Base-by-base conservation (phyloP, 139 green algal genomes). In the Chlamydomonas schloesseri region DNA sequence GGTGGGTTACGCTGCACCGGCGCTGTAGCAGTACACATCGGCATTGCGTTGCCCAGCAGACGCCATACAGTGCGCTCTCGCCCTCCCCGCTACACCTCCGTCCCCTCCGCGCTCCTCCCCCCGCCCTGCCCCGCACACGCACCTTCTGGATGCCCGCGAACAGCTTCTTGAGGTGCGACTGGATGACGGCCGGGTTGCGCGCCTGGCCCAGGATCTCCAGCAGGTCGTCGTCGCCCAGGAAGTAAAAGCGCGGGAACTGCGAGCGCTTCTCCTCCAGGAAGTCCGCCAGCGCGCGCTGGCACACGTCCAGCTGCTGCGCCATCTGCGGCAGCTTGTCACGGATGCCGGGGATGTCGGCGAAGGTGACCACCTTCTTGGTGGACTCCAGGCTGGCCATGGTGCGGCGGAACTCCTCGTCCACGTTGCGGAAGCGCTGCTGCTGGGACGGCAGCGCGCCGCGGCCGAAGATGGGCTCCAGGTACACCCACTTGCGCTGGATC, bases 221-320 rank as follows among this genome's bases (percentile, higher is more conserved):
- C 71, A 98, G 82, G 84, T 98, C 96, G 72, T 97, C 95, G 84
- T 98, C 96, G 31, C 96, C 96, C 69, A 98, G 87, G 87, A 98
- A 98, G 90, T 97, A 98, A 83, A 98, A 97, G 60, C 88, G 88
- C 17, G 95, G 92, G 83, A 98, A 97, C 50, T 88, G 73, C 20
- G 55, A 81, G 34, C 94, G 86, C 89, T 97, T 96, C 70, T 97
- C 94, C 88, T 98, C 94, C 57, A 98, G 83, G 85, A 95, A 98
- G 50, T 97, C 94, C 29, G 89, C 85, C 71, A 98, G 91, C 26
- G 95, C 93, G 42, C 90, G 84, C 86, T 97, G 96, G 90, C 96
- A 98, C 37, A 93, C 91, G 37, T 97, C 95, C 64, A 98, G 89
- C 88, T 97, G 93, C 33, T 91, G 82, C 60, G 90, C 86, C 94